Evolutionary conservation across 768 basidiomycete genomes (phyloP).

Genomic region (Clitopilus passeckerianus): DNA sequence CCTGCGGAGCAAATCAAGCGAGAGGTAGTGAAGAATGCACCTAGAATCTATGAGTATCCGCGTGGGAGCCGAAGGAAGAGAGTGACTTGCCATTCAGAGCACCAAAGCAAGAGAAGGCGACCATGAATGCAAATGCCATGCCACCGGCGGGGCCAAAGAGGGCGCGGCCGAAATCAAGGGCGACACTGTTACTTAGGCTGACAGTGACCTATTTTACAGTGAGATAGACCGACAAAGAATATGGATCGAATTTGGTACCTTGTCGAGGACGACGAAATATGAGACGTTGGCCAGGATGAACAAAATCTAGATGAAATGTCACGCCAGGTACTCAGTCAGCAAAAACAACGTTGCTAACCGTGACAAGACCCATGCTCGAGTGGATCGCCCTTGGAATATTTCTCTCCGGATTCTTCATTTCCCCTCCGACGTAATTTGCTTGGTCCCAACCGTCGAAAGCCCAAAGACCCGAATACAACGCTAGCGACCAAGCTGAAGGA

Average conservation of each 20-base stretch:
- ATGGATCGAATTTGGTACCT: constrained; percentile 31
- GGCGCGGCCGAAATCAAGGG: constrained; percentile 86
- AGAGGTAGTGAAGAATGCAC: constrained; percentile 71
- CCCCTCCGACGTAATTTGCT: constrained; percentile 87
- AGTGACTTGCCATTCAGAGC: constrained; percentile 71
- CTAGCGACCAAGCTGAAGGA: constrained; percentile 86
- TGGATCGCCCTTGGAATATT: constrained; percentile 90
- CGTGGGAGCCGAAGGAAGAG: no score
- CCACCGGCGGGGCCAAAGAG: constrained; percentile 88
- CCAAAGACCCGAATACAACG: constrained; percentile 92
- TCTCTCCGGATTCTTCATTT: constrained; percentile 75
- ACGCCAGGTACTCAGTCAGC: no score
- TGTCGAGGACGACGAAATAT: constrained; percentile 92
- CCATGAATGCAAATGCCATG: constrained; percentile 81
- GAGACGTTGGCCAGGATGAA: constrained; percentile 83
- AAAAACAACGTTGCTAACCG: constrained; percentile 33
- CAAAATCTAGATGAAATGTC: constrained; percentile 40
- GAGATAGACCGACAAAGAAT: constrained; percentile 2
- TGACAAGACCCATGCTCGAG: constrained; percentile 81
- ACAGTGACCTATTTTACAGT: constrained; percentile 45
- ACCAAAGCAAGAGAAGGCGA: constrained; percentile 93
- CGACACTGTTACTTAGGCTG: constrained; percentile 79
- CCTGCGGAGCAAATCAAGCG: constrained; percentile 87
- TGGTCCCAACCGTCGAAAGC: constrained; percentile 98
- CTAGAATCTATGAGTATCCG: constrained; percentile 25